Evolutionary conservation across 768 basidiomycete species (phyloP).

Genomic region (Tricholoma matsutake): DNA sequence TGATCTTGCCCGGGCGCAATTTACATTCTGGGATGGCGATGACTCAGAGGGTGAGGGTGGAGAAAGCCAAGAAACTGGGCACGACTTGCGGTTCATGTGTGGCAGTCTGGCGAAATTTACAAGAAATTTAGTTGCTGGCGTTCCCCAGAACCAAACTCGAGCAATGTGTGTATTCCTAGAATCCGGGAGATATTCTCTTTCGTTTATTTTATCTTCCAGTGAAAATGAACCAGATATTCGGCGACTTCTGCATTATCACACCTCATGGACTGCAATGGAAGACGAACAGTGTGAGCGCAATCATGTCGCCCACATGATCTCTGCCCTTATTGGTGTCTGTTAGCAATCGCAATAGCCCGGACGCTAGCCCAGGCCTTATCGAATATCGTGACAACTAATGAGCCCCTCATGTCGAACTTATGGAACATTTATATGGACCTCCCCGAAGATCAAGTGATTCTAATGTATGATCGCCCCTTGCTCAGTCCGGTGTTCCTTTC

Average conservation of each 20-base stretch:
- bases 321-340: not conserved
- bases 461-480: conserved; percentile 54
- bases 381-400: conserved; percentile 79
- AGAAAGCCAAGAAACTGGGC: conserved; percentile 26
- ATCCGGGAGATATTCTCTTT: not conserved
- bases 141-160: conserved; percentile 63
- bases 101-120: conserved; percentile 71
- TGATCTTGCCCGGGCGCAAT: conserved; percentile 42
- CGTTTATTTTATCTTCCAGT: conserved; percentile 34
- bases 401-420: conserved; percentile 47
- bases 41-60: conserved; percentile 39
- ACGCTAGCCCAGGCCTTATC: conserved; percentile 76
- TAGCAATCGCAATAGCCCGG: conserved; percentile 63
- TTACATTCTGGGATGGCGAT: conserved; percentile 50
- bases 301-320: not conserved
- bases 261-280: conserved; percentile 70
- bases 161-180: conserved; percentile 62
- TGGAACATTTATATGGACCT: conserved; percentile 67
- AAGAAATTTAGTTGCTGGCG: conserved; percentile 79
- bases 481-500: conserved; percentile 5
- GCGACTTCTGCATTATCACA: conserved; percentile 65
- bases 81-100: conserved; percentile 38
- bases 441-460: conserved; percentile 68
- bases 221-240: conserved; percentile 71
- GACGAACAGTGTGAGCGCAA: conserved; percentile 50